These are phyloP conservation scores for Fonsecaea pedrosoi DNA, from an alignment of 2,329 filamentous ascomycete species.

Conservation along the genomic window DNA sequence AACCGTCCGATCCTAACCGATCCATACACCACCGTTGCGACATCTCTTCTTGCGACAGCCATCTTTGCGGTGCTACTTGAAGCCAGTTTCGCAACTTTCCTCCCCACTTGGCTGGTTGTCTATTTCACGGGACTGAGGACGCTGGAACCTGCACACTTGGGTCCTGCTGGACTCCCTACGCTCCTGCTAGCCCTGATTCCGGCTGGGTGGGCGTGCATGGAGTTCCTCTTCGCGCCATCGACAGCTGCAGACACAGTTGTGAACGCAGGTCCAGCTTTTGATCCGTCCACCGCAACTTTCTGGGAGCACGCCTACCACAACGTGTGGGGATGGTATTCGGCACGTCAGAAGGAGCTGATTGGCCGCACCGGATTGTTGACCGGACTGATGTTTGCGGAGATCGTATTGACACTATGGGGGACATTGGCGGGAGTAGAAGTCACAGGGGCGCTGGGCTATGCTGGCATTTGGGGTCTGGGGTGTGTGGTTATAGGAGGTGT, in stretches of 20 bases:
- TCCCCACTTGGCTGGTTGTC: slow-evolving; percentile 74
- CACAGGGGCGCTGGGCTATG: slow-evolving; percentile 74
- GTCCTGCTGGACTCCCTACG: slow-evolving; percentile 59
- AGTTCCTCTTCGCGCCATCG: slow-evolving; percentile 73
- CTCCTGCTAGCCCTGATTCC: slow-evolving; percentile 65
- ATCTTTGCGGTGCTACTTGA: slow-evolving; percentile 79
- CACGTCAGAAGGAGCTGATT: slow-evolving; percentile 68
- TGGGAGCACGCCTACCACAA: slow-evolving; percentile 67
- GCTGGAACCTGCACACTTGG: slow-evolving; percentile 70
- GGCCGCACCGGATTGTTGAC: slow-evolving; percentile 65
- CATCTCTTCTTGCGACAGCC: slow-evolving; percentile 70
- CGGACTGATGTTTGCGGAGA: slow-evolving; percentile 57
- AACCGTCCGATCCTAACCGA: slow-evolving; percentile 72
- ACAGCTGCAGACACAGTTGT: slow-evolving; percentile 50
- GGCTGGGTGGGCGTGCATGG: slow-evolving; percentile 73
- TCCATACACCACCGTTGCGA: slow-evolving; percentile 66
- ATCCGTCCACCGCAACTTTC: slow-evolving; percentile 70
- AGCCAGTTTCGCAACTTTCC: slow-evolving; percentile 70
- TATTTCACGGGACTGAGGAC: slow-evolving; percentile 77
- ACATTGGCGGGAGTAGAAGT: slow-evolving; percentile 74
- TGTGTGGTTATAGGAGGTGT: slow-evolving; percentile 65
- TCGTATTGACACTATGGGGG: slow-evolving; percentile 68
- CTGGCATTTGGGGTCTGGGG: slow-evolving; percentile 74
- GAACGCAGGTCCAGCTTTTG: slow-evolving; percentile 55
- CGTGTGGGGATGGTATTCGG: slow-evolving; percentile 67